A percentile compares a stretch with the other conserved stretches of the same genome.
Conservation (phyloP, 108 stramenopile genomes). For the Hondaea fermentalgiana region DNA sequence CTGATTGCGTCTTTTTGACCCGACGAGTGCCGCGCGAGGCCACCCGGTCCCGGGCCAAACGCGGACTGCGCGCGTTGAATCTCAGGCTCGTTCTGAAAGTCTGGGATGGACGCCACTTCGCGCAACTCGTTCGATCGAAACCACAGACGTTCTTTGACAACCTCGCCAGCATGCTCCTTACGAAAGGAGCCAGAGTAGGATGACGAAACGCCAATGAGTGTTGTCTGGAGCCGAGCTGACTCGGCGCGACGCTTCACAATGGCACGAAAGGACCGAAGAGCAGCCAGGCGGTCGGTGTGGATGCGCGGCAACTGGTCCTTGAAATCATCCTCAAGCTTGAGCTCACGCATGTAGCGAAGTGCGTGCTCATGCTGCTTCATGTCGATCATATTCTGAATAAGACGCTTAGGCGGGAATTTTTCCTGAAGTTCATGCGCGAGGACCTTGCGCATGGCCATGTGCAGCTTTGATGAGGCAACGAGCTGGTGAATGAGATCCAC, state of each 20-base stretch:
- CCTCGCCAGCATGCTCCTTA: not conserved
- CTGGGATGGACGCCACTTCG: not conserved
- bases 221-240: not conserved
- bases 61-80: not conserved
- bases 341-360: not conserved
- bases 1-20: not conserved
- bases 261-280: not conserved
- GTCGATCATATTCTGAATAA: conserved; percentile 9
- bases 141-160: not conserved
- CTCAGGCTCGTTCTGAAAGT: not conserved
- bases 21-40: not conserved
- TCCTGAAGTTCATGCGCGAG: not conserved
- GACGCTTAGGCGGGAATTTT: not conserved
- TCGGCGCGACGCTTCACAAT: not conserved
- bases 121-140: not conserved
- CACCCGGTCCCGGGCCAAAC: not conserved
- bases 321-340: not conserved
- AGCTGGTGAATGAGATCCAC: not conserved
- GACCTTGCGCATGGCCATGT: not conserved
- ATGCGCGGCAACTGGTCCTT: not conserved
- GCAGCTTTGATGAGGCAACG: not conserved
- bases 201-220: not conserved
- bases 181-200: not conserved
- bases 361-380: conserved; percentile 8
- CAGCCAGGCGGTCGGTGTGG: not conserved